Evolutionary conservation across 2,329 filamentous ascomycete species (phyloP), one percentile per base, ranked within the genome.

Genomic region (Nothophoma quercina): DNA sequence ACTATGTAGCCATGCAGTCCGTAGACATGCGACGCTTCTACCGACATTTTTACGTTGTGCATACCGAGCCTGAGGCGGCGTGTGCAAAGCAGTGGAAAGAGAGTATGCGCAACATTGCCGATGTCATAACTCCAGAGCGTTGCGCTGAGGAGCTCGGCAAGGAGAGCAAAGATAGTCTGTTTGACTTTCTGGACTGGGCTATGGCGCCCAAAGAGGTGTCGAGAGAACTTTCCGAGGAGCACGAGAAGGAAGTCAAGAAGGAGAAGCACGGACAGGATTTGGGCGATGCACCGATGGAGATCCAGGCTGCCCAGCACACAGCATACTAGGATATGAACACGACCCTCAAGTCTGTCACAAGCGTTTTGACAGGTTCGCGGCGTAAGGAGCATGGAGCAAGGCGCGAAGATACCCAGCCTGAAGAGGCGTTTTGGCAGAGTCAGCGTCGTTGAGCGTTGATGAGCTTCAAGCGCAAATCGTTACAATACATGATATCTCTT

Each of bases 21-120:
- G 47, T 60, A 5, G 59, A 65, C 4, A 36, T 63, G 47, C 61
- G 63, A 6, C 64, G 62, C 9, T 42, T 61, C 26, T 72, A 72
- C 40, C 70, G 71, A 13, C 64, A 70, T 5, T 69, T 64, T 49
- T 70, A 59, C 33, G 58, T 73, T 1, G 69, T 72, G 3, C 71
- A 73, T 18, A 67, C 67, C 0, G 57, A 70, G n/a, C 58, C 68
- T 1, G 25, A 40, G 1, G 55, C 59, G 4, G 19, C 41, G 4
- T 51, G 48, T 15, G 59, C 56, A 8, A 43, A 51, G 18, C 36
- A 59, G 9, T 73, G 70, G 70, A 63, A 56, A 33, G 25, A 62
- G 2, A 48, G 59, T 12, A 62, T 64, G 2, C 56, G 62, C 10
- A 65, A 58, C 9, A 62, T 73, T 19, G 61, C 60, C 2, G 65